phyloP scores from a whole-genome alignment of 441 rosid genomes.

The Lepidium campestre region DNA sequence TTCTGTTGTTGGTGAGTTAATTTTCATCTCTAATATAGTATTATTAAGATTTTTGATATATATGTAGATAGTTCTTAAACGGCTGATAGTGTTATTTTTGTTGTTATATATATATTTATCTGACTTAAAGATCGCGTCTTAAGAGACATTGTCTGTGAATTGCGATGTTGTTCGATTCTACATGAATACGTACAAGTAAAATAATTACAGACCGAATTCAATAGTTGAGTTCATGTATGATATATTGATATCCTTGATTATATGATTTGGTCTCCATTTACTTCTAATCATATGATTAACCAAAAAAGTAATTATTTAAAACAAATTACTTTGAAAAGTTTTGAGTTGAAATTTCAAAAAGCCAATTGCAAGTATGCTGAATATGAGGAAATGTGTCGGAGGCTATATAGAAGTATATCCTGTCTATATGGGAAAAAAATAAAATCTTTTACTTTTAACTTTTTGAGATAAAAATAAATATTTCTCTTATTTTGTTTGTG shows the following conservation, averaged over 20 bases:
- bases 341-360: not conserved
- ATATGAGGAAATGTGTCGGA: not conserved
- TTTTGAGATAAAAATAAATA: not conserved
- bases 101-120: not conserved
- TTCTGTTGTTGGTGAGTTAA: not conserved
- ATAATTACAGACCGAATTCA: not conserved
- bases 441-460: no score
- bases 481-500: not conserved
- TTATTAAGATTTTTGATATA: conserved; percentile 1
- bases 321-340: not conserved
- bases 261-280: not conserved
- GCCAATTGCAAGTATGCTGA: not conserved
- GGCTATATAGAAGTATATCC: not conserved
- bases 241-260: not conserved
- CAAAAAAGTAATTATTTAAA: not conserved
- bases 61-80: conserved; percentile 24
- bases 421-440: not conserved
- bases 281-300: not conserved
- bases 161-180: not conserved
- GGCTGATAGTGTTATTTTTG: not conserved
- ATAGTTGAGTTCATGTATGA: not conserved
- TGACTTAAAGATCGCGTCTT: not conserved
- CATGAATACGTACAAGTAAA: not conserved
- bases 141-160: not conserved
- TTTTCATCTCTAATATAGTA: not conserved